A percentile compares a stretch with the other conserved stretches of the same genome.
Evolutionary conservation across 2,329 filamentous ascomycete species (phyloP).

Genomic region (Ophiostoma australiae): DNA sequence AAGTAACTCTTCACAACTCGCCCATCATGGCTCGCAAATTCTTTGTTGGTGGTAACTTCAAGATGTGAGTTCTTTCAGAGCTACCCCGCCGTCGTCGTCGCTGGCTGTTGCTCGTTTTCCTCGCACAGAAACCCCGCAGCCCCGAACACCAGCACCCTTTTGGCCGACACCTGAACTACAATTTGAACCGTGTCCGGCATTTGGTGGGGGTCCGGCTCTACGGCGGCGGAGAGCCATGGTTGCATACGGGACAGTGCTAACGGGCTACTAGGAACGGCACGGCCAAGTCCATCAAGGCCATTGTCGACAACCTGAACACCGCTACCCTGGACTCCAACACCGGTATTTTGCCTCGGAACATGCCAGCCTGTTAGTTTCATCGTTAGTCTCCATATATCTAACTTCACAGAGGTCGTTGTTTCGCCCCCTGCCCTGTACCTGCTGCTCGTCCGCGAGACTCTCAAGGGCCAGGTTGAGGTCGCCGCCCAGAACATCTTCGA

Average conservation of each 20-base stretch:
- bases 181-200: background rate
- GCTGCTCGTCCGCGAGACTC: conserved; percentile 72
- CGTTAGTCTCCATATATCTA: background rate
- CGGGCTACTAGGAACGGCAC: conserved; percentile 74
- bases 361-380: background rate
- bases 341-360: conserved; percentile 48
- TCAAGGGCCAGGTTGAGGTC: conserved; percentile 72
- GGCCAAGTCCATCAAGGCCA: conserved; percentile 80
- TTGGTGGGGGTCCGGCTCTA: background rate
- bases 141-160: conserved; percentile 29
- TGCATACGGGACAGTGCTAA: background rate
- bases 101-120: conserved; percentile 27
- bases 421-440: conserved; percentile 89
- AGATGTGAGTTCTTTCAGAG: conserved; percentile 66
- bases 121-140: conserved; percentile 30
- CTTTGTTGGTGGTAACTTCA: conserved; percentile 98
- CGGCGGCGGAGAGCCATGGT: background rate
- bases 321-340: conserved; percentile 72
- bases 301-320: conserved; percentile 83
- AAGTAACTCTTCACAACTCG: conserved; percentile 28
- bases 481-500: conserved; percentile 96
- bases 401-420: conserved; percentile 77
- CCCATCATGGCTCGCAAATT: conserved; percentile 87
- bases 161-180: background rate
- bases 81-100: conserved; percentile 19